phyloP scores from a whole-genome alignment of 305 asterid species.

The Rubia balearica region DNA sequence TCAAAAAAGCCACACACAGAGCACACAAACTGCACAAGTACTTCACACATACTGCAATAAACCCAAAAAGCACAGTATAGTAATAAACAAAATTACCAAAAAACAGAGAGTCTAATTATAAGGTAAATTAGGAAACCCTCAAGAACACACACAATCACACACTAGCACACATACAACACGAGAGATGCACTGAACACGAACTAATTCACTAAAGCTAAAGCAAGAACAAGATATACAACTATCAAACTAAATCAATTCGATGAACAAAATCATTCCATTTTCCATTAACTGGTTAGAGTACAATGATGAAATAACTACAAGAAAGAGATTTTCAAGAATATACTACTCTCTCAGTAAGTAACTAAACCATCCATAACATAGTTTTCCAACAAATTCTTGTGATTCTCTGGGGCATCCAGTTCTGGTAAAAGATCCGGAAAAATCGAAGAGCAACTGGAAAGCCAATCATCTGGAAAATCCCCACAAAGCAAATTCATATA shows the following conservation, averaged over 20 bases:
- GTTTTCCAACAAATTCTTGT: too few relatives aligned
- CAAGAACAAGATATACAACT: not conserved
- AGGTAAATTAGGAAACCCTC: not conserved
- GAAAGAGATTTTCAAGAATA: too few relatives aligned
- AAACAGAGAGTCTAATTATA: not conserved
- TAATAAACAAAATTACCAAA: not conserved
- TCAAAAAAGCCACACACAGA: not conserved
- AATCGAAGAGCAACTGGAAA: too few relatives aligned
- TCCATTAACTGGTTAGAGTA: too few relatives aligned
- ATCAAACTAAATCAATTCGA: not conserved
- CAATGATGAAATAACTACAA: too few relatives aligned
- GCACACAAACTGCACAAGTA: not conserved
- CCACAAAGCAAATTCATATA: too few relatives aligned
- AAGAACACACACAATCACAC: not conserved
- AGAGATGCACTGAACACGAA: not conserved
- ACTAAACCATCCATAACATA: too few relatives aligned
- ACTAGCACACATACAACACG: not conserved
- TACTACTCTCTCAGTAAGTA: too few relatives aligned
- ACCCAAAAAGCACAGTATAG: not conserved
- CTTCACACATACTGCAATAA: not conserved
- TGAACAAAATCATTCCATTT: too few relatives aligned
- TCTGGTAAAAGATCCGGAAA: too few relatives aligned
- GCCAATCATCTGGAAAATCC: too few relatives aligned
- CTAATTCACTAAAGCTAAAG: not conserved
- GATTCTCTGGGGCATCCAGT: too few relatives aligned